Percentiles rank a stretch among this genome's conserved stretches.
Evolutionary conservation across 176 grass and related monocot genomes (phyloP).

Genomic region (Aegilops sharonensis): DNA sequence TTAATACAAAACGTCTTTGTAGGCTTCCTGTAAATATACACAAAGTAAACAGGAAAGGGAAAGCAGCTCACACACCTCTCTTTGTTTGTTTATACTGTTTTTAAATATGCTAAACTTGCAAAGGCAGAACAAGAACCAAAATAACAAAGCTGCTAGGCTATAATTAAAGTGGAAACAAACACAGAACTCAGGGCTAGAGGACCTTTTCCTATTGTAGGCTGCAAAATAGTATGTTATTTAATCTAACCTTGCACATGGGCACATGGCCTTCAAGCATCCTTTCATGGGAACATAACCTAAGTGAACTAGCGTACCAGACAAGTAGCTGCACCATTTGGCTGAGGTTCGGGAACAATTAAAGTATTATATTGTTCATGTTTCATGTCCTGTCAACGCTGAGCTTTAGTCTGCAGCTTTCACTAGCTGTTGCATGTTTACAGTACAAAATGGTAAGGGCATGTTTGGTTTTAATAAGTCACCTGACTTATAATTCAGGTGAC

Average conservation of each 20-base stretch:
- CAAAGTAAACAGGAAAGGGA: slow-evolving; percentile 37
- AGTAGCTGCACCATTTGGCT: background rate
- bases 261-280: slow-evolving; percentile 38
- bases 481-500: no score
- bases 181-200: slow-evolving; percentile 34
- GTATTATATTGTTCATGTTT: background rate
- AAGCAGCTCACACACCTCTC: slow-evolving; percentile 28
- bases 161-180: slow-evolving; percentile 46
- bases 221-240: slow-evolving; percentile 14
- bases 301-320: slow-evolving; percentile 13
- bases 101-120: slow-evolving; percentile 38
- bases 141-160: slow-evolving; percentile 47
- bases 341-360: background rate
- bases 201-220: slow-evolving; percentile 30
- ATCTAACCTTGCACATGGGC: slow-evolving; percentile 25
- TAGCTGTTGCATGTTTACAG: background rate
- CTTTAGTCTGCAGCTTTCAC: background rate
- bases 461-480: no score
- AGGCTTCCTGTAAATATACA: slow-evolving; percentile 35
- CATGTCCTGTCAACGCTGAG: background rate
- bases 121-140: slow-evolving; percentile 42
- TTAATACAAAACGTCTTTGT: slow-evolving; percentile 24
- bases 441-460: background rate
- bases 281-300: background rate
- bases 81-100: slow-evolving; percentile 34